These are phyloP conservation scores for Arthrobotrys megalospora DNA, from an alignment of 2,329 filamentous ascomycete species.

Conservation along the genomic window DNA sequence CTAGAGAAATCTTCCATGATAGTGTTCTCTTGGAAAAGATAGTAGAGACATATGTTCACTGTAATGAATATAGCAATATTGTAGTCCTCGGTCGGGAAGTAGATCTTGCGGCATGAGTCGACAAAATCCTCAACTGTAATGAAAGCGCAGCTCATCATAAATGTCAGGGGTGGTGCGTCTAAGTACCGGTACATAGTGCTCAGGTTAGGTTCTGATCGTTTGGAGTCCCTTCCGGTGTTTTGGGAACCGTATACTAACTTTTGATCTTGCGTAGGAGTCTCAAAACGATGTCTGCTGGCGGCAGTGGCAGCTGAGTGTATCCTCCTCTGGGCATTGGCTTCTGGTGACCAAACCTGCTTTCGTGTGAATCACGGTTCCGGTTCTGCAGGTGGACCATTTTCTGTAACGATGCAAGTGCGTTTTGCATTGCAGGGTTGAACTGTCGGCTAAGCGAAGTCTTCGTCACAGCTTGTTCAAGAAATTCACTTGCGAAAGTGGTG, in stretches of 20 bases:
- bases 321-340: conserved; percentile 70
- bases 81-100: conserved; percentile 72
- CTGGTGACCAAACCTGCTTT: conserved; percentile 70
- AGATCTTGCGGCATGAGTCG: conserved; percentile 71
- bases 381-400: conserved; percentile 73
- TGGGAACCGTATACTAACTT: conserved; percentile 65
- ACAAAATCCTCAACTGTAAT: conserved; percentile 71
- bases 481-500: conserved; percentile 72
- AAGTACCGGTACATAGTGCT: neutral
- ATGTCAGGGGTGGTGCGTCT: conserved; percentile 71
- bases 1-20: conserved; percentile 64
- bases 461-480: conserved; percentile 72
- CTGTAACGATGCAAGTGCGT: conserved; percentile 71
- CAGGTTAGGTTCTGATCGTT: neutral
- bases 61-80: conserved; percentile 71
- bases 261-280: conserved; percentile 71
- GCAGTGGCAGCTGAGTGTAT: conserved; percentile 72
- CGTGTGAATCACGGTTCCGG: conserved; percentile 65
- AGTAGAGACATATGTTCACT: conserved; percentile 71
- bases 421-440: conserved; percentile 71
- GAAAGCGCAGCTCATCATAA: conserved; percentile 71
- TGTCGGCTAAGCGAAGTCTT: conserved; percentile 70
- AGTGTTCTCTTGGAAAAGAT: conserved; percentile 71
- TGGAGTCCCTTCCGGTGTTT: conserved; percentile 28
- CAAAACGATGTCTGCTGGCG: conserved; percentile 72